Conservation (phyloP, 2,329 filamentous ascomycete species). For the Coniella lustricola region DNA sequence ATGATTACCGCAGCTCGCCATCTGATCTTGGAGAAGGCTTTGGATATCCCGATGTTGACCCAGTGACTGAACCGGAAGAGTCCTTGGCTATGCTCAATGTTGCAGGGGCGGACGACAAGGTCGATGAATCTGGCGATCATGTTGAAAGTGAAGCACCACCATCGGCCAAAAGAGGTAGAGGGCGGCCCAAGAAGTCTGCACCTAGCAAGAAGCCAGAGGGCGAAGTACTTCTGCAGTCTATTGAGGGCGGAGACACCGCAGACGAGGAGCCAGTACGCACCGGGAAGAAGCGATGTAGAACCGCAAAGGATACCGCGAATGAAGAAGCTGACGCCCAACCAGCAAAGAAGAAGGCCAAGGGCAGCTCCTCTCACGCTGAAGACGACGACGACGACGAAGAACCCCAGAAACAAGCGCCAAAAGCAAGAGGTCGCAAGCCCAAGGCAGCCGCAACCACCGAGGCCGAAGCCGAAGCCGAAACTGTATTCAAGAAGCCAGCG, state of each 20-base stretch:
- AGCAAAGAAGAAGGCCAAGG: slow-evolving; percentile 19
- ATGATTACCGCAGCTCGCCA: slow-evolving; percentile 9
- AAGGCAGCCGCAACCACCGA: slow-evolving; percentile 19
- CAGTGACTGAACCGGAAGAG: slow-evolving; percentile 21
- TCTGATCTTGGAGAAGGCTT: slow-evolving; percentile 22
- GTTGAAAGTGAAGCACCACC: slow-evolving; percentile 14
- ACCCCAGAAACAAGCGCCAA: slow-evolving; percentile 18
- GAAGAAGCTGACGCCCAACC: slow-evolving; percentile 19
- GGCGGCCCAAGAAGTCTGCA: slow-evolving; percentile 10
- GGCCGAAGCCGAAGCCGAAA: slow-evolving; percentile 5
- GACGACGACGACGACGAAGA: slow-evolving; percentile 16
- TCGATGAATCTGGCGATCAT: slow-evolving; percentile 24
- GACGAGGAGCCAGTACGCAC: slow-evolving; percentile 14
- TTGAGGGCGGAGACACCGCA: slow-evolving; percentile 18
- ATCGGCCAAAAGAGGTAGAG: slow-evolving; percentile 7
- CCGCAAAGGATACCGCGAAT: slow-evolving; percentile 18
- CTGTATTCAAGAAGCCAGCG: slow-evolving; percentile 22
- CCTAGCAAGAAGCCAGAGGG: slow-evolving; percentile 22
- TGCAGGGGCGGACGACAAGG: slow-evolving; percentile 18
- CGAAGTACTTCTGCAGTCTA: slow-evolving; percentile 8
- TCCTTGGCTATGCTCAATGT: slow-evolving; percentile 21
- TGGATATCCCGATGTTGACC: slow-evolving; percentile 13
- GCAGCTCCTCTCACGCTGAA: slow-evolving; percentile 20
- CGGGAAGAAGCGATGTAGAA: slow-evolving; percentile 20
- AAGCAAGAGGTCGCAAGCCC: slow-evolving; percentile 11